Percentiles rank a stretch among this genome's conserved stretches.
Evolutionary conservation across 2,329 filamentous ascomycete genomes (phyloP).

Genomic region (Chaetomiaceae sp.): DNA sequence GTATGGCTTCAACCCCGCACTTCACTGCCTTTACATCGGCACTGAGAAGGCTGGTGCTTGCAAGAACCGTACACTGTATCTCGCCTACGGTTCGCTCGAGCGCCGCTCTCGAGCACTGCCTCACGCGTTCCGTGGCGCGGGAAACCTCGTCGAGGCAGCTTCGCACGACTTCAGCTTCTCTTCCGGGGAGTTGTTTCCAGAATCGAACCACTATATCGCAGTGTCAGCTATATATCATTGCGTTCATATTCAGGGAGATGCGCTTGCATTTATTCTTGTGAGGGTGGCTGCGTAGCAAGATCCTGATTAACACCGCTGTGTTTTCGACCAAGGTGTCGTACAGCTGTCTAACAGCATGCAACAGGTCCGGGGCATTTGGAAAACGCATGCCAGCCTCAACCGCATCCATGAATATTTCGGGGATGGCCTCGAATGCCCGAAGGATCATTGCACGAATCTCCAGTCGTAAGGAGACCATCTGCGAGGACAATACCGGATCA

Average conservation of each 20-base stretch:
- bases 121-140: background rate
- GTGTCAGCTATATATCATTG: background rate
- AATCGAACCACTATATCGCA: background rate
- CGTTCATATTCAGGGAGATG: background rate
- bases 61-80: no score
- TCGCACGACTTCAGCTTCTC: background rate
- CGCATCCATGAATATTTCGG: background rate
- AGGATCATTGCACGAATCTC: conserved; percentile 3
- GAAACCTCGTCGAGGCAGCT: background rate
- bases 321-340: background rate
- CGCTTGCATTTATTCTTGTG: background rate
- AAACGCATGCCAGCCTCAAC: background rate
- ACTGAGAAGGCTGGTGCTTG: no score
- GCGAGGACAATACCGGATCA: no score
- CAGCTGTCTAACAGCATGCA: background rate
- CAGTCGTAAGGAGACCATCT: background rate
- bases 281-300: conserved; percentile 1
- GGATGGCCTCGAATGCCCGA: background rate
- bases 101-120: background rate
- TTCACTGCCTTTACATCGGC: background rate
- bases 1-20: background rate
- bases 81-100: background rate
- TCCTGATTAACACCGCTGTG: background rate
- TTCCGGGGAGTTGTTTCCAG: background rate
- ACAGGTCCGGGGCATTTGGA: background rate